A percentile compares a stretch with the other conserved stretches of the same genome.
These are phyloP conservation scores for Flaveria bidentis DNA, from an alignment of 129 eudicot species.

Conservation along the genomic window DNA sequence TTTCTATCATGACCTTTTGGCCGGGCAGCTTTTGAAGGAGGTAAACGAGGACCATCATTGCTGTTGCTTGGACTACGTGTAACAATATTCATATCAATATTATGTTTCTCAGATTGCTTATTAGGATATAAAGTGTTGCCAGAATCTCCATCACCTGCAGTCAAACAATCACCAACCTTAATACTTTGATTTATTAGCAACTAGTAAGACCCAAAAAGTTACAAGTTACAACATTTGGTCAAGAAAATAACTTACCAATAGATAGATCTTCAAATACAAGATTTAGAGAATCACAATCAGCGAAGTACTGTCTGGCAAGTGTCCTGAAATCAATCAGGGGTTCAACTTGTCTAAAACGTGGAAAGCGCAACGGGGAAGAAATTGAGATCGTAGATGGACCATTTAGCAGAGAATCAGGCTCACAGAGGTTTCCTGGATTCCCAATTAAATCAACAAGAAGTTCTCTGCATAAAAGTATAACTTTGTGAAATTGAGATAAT, in stretches of 20 bases:
- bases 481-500: background rate
- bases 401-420: conserved; percentile 75
- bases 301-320: conserved; percentile 72
- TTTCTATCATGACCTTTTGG: conserved; percentile 55
- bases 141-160: conserved; percentile 65
- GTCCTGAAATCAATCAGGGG: conserved; percentile 57
- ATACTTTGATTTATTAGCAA: background rate
- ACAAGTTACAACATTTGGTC: too few species aligned
- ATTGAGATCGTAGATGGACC: conserved; percentile 83
- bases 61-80: conserved; percentile 63
- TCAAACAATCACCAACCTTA: conserved; percentile 15
- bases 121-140: conserved; percentile 43
- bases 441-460: conserved; percentile 75
- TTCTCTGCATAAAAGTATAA: conserved; percentile 49
- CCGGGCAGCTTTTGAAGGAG: conserved; percentile 44
- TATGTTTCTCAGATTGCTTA: conserved; percentile 48
- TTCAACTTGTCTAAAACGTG: conserved; percentile 73
- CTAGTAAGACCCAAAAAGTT: too few species aligned
- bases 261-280: conserved; percentile 65
- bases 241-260: conserved; percentile 42
- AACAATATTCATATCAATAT: conserved; percentile 33
- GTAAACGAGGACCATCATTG: conserved; percentile 41
- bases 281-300: conserved; percentile 70
- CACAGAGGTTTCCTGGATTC: conserved; percentile 69
- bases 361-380: conserved; percentile 80